A percentile compares a stretch with the other conserved stretches of the same genome.
Evolutionary conservation across 148 eudicot genomes (phyloP).

Genomic region (Linanthus parryae): DNA sequence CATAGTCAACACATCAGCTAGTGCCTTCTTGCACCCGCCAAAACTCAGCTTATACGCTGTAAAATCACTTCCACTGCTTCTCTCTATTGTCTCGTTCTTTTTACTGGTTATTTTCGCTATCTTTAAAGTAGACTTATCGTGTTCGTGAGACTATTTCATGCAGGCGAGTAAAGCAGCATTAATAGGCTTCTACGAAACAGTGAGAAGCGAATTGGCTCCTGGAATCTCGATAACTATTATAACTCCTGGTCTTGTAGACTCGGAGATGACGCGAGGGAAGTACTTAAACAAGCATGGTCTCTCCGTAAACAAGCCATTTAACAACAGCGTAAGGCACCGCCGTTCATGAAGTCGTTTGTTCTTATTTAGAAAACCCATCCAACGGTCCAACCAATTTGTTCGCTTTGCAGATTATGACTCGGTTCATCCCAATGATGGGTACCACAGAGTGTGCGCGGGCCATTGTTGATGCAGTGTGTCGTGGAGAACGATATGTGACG

Average conservation of each 20-base stretch:
- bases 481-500: no score
- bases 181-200: slow-evolving; percentile 38
- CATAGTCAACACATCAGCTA: slow-evolving; percentile 33
- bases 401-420: no score
- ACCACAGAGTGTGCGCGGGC: no score
- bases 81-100: no score
- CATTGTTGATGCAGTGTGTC: no score
- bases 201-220: slow-evolving; percentile 43
- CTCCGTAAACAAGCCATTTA: no score
- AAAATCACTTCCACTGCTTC: no score
- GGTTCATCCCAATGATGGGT: no score
- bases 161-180: slow-evolving; percentile 73
- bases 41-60: slow-evolving; percentile 32
- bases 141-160: background rate
- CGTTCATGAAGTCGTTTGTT: no score
- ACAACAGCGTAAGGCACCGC: no score
- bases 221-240: slow-evolving; percentile 42
- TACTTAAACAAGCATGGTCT: slow-evolving; percentile 17
- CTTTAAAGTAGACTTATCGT: background rate
- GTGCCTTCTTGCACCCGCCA: slow-evolving; percentile 39
- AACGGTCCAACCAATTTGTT: no score
- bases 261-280: slow-evolving; percentile 35
- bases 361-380: no score
- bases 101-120: background rate
- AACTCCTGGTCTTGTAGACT: slow-evolving; percentile 54